Evolutionary conservation across 2,329 filamentous ascomycete species (phyloP).

Genomic region (Epichloe typhina): DNA sequence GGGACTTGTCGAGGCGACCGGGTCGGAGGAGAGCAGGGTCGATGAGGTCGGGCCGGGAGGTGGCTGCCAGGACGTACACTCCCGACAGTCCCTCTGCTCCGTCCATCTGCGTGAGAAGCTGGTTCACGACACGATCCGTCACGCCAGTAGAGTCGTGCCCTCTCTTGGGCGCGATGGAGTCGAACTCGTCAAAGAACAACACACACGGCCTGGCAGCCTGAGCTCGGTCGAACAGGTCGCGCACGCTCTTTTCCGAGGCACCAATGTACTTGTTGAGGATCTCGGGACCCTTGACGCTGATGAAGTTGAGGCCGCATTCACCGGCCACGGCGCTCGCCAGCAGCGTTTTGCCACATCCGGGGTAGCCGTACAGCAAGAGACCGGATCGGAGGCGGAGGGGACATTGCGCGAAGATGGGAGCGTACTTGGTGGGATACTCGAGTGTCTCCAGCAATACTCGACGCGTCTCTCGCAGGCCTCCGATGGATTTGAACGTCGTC

Average conservation of each 20-base stretch:
- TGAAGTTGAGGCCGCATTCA: conserved; percentile 96
- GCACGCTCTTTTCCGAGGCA: conserved; percentile 94
- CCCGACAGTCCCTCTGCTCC: conserved; percentile 89
- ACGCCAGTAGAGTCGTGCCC: conserved; percentile 96
- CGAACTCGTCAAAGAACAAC: conserved; percentile 97
- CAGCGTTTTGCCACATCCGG: conserved; percentile 92
- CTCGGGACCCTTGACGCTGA: conserved; percentile 94
- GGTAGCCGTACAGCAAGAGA: conserved; percentile 84
- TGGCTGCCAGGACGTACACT: conserved; percentile 93
- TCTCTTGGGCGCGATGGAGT: conserved; percentile 92
- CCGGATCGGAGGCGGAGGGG: conserved; percentile 89
- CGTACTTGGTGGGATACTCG: conserved; percentile 95
- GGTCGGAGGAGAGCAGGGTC: conserved; percentile 87
- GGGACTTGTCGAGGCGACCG: conserved; percentile 81
- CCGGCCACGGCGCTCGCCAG: conserved; percentile 94
- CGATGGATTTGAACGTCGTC: conserved; percentile 85
- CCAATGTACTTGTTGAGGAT: conserved; percentile 99
- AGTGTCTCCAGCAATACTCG: conserved; percentile 89
- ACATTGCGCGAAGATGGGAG: conserved; percentile 92
- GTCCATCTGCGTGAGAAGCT: conserved; percentile 97
- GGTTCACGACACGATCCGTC: conserved; percentile 97
- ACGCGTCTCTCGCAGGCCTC: conserved; percentile 73
- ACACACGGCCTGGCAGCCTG: conserved; percentile 85
- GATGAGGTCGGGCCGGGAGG: conserved; percentile 84
- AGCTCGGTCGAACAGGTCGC: conserved; percentile 88